A percentile compares a stretch with the other conserved stretches of the same genome.
Conservation (phyloP, 148 eudicot species). For the Silene conica region DNA sequence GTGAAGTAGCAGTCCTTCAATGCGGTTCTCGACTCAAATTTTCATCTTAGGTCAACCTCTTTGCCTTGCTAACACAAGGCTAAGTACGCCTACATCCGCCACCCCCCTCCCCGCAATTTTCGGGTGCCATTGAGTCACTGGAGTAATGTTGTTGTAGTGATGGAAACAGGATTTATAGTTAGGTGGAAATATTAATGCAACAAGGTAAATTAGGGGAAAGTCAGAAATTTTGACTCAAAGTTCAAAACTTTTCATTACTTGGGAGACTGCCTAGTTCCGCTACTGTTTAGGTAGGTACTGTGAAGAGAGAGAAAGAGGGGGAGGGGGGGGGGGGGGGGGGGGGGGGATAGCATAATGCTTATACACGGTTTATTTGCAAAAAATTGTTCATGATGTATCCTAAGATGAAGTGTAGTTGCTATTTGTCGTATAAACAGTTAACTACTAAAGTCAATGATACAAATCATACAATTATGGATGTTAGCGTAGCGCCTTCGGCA, state of each 20-base stretch:
- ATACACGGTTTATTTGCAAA: neutral
- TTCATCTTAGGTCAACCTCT: too few relatives aligned
- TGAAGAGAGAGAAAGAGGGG: neutral
- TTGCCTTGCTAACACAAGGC: too few relatives aligned
- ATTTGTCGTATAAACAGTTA: neutral
- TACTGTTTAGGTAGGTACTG: neutral
- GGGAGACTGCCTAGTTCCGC: neutral
- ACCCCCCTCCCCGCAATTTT: too few relatives aligned
- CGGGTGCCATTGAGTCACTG: too few relatives aligned
- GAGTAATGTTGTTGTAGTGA: neutral
- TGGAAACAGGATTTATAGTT: neutral
- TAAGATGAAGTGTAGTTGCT: neutral
- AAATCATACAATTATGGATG: neutral
- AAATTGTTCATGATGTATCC: neutral
- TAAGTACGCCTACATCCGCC: too few relatives aligned
- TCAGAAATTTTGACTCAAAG: neutral
- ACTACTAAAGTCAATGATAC: neutral
- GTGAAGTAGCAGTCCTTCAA: too few relatives aligned
- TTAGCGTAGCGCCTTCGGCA: neutral
- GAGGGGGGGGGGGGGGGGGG: neutral
- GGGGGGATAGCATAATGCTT: neutral
- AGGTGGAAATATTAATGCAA: neutral
- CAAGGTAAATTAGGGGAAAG: neutral
- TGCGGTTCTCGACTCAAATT: too few relatives aligned
- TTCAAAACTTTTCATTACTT: too few relatives aligned